Conservation (phyloP, 208 protist species). For the Trypanosoma lewisi region DNA sequence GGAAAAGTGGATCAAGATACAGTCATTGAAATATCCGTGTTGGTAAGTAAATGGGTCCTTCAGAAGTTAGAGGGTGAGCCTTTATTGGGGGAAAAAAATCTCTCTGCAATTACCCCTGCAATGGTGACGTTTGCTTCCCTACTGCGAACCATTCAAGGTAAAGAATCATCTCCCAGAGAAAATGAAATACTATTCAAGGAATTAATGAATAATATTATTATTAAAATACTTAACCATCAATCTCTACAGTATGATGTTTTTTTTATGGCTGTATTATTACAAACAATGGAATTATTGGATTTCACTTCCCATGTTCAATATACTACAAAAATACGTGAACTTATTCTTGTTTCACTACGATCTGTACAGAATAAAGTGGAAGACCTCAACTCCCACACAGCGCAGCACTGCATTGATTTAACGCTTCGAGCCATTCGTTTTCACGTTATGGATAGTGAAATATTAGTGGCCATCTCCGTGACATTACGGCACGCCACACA, state of each 20-base stretch:
- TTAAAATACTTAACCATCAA: neutral
- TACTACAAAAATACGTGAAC: constrained; percentile 19
- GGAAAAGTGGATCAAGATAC: neutral
- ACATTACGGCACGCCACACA: constrained; percentile 15
- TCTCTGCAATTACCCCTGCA: neutral
- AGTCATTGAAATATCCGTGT: neutral
- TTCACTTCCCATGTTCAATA: constrained; percentile 21
- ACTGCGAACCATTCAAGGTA: constrained; percentile 6
- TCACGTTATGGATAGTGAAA: constrained; percentile 22
- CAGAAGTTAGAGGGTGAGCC: neutral
- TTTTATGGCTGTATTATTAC: constrained; percentile 10
- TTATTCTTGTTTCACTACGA: constrained; percentile 12
- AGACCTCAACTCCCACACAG: constrained; percentile 9
- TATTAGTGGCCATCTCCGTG: constrained; percentile 1
- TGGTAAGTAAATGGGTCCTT: constrained; percentile 2
- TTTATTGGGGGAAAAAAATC: neutral
- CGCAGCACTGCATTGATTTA: constrained; percentile 25
- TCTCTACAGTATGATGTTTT: neutral
- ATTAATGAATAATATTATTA: constrained; percentile 7
- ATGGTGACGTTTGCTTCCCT: neutral
- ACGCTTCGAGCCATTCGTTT: constrained; percentile 19
- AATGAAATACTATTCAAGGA: neutral
- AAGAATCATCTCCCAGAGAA: neutral
- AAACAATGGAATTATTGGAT: constrained; percentile 25
- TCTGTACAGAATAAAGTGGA: constrained; percentile 3